Evolutionary conservation across 1,284 basidiomycete species (phyloP).

Genomic region (Chalciporus sp.): DNA sequence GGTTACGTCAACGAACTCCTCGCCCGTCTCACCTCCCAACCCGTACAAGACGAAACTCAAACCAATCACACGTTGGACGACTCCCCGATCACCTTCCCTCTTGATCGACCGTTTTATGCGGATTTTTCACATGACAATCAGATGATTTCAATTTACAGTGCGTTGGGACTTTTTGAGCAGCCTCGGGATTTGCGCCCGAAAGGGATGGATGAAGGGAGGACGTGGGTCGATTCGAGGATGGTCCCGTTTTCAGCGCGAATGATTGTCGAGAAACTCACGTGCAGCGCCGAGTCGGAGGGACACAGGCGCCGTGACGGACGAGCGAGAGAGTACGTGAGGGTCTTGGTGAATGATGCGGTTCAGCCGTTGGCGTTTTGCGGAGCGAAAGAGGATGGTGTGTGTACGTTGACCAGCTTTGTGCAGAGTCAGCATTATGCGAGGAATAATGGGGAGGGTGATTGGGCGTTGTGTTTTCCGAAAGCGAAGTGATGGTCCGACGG

Average conservation of each 20-base stretch:
- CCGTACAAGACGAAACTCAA: conserved; percentile 70
- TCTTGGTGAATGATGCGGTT: conserved; percentile 67
- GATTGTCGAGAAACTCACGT: conserved; percentile 60
- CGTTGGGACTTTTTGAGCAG: conserved; percentile 66
- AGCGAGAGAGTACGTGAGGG: conserved; percentile 50
- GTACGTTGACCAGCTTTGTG: conserved; percentile 65
- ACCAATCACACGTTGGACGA: conserved; percentile 76
- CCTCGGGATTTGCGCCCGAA: conserved; percentile 45
- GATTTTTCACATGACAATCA: conserved; percentile 85
- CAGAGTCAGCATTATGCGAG: conserved; percentile 68
- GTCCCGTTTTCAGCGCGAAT: conserved; percentile 66
- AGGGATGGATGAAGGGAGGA: conserved; percentile 41
- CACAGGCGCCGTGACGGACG: not conserved
- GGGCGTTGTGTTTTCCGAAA: conserved; percentile 49
- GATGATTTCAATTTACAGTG: conserved; percentile 76
- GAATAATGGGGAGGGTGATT: conserved; percentile 65
- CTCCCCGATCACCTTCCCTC: conserved; percentile 69
- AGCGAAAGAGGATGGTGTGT: conserved; percentile 52
- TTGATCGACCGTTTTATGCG: conserved; percentile 61
- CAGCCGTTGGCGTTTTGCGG: conserved; percentile 66
- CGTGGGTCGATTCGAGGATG: conserved; percentile 55
- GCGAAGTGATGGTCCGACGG: no score
- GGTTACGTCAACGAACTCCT: conserved; percentile 86
- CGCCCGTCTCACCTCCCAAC: conserved; percentile 67
- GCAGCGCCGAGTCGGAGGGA: conserved; percentile 28